phyloP scores from a whole-genome alignment of 306 rosid genomes.

The Fagus crenata region DNA sequence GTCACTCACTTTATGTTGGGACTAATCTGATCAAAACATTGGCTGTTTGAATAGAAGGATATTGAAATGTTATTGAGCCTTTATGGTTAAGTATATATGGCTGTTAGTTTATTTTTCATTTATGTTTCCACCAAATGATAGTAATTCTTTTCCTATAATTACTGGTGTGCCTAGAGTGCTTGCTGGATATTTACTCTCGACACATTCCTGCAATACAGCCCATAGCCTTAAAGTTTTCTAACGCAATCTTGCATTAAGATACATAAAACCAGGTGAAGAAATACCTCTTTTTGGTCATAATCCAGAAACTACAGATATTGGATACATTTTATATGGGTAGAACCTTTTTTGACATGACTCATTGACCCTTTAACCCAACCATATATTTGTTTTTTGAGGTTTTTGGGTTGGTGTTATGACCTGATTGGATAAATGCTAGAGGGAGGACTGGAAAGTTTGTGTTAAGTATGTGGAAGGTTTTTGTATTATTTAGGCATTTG shows the following conservation, averaged over 20 bases:
- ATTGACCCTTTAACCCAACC: too few species aligned
- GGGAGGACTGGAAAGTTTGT: not conserved
- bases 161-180: not conserved
- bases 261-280: too few species aligned
- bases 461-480: slow-evolving; percentile 13
- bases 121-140: not conserved
- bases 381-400: too few species aligned
- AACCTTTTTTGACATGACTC: too few species aligned
- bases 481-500: slow-evolving; percentile 10
- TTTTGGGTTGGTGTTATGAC: too few species aligned
- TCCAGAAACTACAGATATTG: too few species aligned
- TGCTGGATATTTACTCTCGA: not conserved
- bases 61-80: not conserved
- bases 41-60: not conserved
- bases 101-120: not conserved
- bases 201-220: too few species aligned
- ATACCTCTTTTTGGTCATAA: too few species aligned
- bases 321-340: too few species aligned
- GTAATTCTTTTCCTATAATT: not conserved
- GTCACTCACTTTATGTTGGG: not conserved
- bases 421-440: too few species aligned
- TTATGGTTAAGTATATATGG: not conserved
- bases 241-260: too few species aligned
- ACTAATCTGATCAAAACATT: not conserved
- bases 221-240: too few species aligned